Evolutionary conservation across 495 filamentous ascomycete species (phyloP).

Genomic region (Penicillium longicatenatum): DNA sequence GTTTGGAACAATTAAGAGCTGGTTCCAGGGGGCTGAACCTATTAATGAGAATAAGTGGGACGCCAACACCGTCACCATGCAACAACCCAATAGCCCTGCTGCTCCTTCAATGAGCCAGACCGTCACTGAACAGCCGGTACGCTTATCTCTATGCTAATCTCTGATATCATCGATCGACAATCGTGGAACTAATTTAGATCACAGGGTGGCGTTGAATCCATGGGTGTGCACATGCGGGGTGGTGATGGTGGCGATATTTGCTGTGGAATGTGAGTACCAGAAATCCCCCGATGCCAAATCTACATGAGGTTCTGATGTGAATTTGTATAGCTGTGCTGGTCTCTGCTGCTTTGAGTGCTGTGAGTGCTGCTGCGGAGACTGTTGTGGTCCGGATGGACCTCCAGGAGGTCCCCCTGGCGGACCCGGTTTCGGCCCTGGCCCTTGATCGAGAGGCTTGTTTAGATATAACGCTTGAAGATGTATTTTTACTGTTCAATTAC

Average conservation of each 20-base stretch:
- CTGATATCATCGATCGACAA: not conserved
- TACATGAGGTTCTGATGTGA: not conserved
- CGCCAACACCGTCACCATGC: constrained; percentile 13
- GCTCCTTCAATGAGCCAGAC: constrained; percentile 12
- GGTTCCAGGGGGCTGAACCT: constrained; percentile 11
- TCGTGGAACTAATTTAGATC: not conserved
- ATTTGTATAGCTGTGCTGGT: constrained; percentile 17
- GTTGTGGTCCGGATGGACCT: not conserved
- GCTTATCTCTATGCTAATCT: not conserved
- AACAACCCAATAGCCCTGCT: constrained; percentile 10
- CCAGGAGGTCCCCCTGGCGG: not conserved
- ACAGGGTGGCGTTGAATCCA: constrained; percentile 12
- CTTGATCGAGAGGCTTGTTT: too few species aligned
- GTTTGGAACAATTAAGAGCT: constrained; percentile 10
- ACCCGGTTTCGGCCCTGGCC: too few species aligned
- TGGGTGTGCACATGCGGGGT: constrained; percentile 20
- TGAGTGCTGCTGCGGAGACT: constrained; percentile 15
- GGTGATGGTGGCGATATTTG: constrained; percentile 19
- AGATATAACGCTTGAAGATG: too few species aligned
- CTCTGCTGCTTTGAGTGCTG: constrained; percentile 23
- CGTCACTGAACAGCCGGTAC: constrained; percentile 9
- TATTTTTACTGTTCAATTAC: too few species aligned
- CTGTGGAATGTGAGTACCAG: constrained; percentile 19
- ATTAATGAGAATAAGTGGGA: constrained; percentile 11
- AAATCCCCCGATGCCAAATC: not conserved